Percentiles rank a stretch among this genome's conserved stretches.
phyloP scores from a whole-genome alignment of 2,329 filamentous ascomycete species.

The Ophiocordyceps australis region DNA sequence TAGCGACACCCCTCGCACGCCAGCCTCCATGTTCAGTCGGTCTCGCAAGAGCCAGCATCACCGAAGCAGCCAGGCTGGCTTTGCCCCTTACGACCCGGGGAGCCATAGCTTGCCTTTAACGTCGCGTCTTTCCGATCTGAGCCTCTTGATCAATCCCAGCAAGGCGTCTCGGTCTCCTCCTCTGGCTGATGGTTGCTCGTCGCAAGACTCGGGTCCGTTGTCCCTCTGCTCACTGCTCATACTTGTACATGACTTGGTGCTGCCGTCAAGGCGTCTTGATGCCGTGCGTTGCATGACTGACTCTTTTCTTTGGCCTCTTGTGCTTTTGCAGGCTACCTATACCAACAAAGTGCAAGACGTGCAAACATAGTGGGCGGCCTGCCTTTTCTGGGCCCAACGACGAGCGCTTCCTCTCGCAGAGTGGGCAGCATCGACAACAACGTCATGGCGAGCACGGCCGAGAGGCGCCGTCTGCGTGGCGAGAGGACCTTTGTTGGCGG shows the following conservation, averaged over 20 bases:
- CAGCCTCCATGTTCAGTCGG: constrained; percentile 19
- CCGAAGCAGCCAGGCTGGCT: constrained; percentile 7
- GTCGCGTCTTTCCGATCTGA: constrained; percentile 10
- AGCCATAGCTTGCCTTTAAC: constrained; percentile 8
- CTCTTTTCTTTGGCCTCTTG: neutral
- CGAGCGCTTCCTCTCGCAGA: constrained; percentile 14
- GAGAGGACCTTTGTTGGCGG: constrained; percentile 91
- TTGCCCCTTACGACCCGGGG: constrained; percentile 1
- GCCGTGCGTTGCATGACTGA: no score
- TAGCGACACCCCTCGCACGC: neutral
- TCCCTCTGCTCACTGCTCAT: no score
- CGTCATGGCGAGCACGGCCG: constrained; percentile 30
- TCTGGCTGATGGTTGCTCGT: constrained; percentile 13
- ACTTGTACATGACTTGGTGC: no score
- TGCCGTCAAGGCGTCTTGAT: no score
- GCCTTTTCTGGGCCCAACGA: no score
- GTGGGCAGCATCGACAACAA: constrained; percentile 20
- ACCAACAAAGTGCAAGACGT: no score
- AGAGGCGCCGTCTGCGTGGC: constrained; percentile 61
- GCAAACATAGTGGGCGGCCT: no score
- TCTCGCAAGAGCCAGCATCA: constrained; percentile 11
- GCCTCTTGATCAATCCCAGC: constrained; percentile 9
- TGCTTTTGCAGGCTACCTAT: neutral
- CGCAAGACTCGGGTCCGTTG: constrained; percentile 21
- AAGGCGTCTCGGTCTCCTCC: constrained; percentile 8